Conservation (phyloP, 2,329 filamentous ascomycete genomes). For the Paecilomyces sp. region DNA sequence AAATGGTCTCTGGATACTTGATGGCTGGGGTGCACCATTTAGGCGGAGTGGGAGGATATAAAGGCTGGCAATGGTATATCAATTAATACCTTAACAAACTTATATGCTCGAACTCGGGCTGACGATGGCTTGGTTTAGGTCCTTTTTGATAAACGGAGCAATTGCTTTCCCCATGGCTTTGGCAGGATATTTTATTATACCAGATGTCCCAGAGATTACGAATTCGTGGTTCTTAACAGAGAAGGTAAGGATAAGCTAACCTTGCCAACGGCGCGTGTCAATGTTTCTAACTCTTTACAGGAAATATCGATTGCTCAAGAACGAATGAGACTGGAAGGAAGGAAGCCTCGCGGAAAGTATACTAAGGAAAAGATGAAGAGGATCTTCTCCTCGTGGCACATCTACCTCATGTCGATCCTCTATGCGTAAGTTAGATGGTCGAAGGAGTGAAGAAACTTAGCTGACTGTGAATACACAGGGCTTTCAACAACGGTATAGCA, state of each 20-base stretch:
- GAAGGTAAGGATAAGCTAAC: constrained; percentile 16
- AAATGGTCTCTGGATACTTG: constrained; percentile 45
- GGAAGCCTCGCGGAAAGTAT: constrained; percentile 39
- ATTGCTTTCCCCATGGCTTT: constrained; percentile 48
- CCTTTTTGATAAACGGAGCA: constrained; percentile 48
- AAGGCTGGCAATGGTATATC: constrained; percentile 47
- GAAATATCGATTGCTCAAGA: constrained; percentile 42
- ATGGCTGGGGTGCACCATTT: constrained; percentile 48
- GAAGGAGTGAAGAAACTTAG: background rate
- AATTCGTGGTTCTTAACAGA: constrained; percentile 43
- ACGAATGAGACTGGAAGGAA: constrained; percentile 45
- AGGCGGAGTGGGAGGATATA: constrained; percentile 39
- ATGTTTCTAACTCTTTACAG: constrained; percentile 9
- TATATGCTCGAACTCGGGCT: background rate
- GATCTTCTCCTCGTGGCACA: constrained; percentile 59
- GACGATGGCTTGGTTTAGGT: constrained; percentile 16
- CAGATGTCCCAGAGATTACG: constrained; percentile 46
- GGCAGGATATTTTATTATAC: constrained; percentile 42
- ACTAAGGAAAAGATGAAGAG: constrained; percentile 49
- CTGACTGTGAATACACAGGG: constrained; percentile 12
- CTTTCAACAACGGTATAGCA: constrained; percentile 56
- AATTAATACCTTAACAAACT: background rate
- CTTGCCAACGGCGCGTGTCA: too few relatives aligned
- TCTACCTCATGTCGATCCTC: constrained; percentile 51
- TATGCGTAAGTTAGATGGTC: constrained; percentile 42